Evolutionary conservation across 2,329 filamentous ascomycete genomes (phyloP).

Genomic region (Apiospora aurea): DNA sequence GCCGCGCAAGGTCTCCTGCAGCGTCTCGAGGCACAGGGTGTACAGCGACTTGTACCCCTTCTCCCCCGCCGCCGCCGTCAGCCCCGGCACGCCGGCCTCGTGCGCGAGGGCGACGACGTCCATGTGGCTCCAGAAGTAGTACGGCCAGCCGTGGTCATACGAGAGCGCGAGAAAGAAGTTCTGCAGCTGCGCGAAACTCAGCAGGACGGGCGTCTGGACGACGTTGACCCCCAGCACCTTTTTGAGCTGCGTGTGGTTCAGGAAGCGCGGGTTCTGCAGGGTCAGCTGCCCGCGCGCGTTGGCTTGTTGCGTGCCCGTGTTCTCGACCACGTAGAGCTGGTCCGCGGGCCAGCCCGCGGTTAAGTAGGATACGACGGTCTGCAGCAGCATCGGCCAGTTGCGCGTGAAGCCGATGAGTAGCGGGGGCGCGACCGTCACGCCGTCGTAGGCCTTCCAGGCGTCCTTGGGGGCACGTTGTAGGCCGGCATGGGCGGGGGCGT

Average conservation of each 20-base stretch:
- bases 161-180: conserved; percentile 59
- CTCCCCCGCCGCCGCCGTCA: conserved; percentile 42
- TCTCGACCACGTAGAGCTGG: conserved; percentile 66
- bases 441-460: conserved; percentile 44
- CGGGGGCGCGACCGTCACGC: conserved; percentile 51
- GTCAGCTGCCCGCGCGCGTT: conserved; percentile 56
- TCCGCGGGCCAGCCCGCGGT: conserved; percentile 64
- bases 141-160: conserved; percentile 50
- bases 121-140: conserved; percentile 66
- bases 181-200: conserved; percentile 62
- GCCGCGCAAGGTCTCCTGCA: conserved; percentile 39
- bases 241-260: conserved; percentile 58
- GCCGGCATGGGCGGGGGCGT: conserved; percentile 48
- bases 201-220: conserved; percentile 56
- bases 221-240: conserved; percentile 59
- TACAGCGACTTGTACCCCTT: conserved; percentile 51
- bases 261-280: conserved; percentile 62
- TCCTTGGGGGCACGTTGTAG: conserved; percentile 52
- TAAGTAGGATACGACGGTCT: conserved; percentile 63
- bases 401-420: conserved; percentile 67
- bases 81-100: conserved; percentile 47
- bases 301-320: conserved; percentile 62
- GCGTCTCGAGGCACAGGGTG: conserved; percentile 46
- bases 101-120: conserved; percentile 56
- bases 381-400: conserved; percentile 61